Conservation (phyloP, 2,329 filamentous ascomycete species). For the Eurotiales sp. region DNA sequence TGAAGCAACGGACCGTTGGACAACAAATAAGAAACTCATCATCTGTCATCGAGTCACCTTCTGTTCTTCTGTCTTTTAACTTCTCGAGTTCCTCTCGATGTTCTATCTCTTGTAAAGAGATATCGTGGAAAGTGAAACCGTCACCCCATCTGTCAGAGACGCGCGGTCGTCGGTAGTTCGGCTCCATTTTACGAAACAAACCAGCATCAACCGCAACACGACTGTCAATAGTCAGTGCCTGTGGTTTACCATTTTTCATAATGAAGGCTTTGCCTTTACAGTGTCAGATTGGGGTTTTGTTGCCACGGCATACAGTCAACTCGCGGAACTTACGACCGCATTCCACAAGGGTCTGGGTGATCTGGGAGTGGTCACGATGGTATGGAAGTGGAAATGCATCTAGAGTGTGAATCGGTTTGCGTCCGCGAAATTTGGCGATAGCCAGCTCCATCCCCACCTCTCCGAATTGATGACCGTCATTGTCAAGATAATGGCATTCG, state of each 20-base stretch:
- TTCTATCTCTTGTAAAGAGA: neutral
- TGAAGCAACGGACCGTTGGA: conserved; percentile 21
- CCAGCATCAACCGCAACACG: conserved; percentile 20
- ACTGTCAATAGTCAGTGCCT: conserved; percentile 22
- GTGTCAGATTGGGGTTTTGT: conserved; percentile 24
- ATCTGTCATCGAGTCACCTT: conserved; percentile 14
- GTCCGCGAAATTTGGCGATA: conserved; percentile 25
- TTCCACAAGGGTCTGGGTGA: neutral
- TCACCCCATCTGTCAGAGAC: conserved; percentile 16
- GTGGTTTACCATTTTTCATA: conserved; percentile 23
- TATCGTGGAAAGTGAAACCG: conserved; percentile 8
- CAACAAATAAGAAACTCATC: conserved; percentile 20
- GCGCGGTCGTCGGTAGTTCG: conserved; percentile 21
- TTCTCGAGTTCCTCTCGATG: neutral
- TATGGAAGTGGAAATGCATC: conserved; percentile 29
- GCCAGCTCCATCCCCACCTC: conserved; percentile 22
- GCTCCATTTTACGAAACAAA: conserved; percentile 24
- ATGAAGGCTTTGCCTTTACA: conserved; percentile 32
- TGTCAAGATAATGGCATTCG: neutral
- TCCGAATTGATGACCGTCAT: neutral
- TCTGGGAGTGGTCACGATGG: conserved; percentile 17
- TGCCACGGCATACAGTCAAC: conserved; percentile 21
- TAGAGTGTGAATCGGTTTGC: conserved; percentile 27
- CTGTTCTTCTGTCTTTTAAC: conserved; percentile 14
- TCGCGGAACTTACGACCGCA: neutral